Evolutionary conservation across 352 stramenopile species (phyloP).

Genomic region (Achlya hypogyna): DNA sequence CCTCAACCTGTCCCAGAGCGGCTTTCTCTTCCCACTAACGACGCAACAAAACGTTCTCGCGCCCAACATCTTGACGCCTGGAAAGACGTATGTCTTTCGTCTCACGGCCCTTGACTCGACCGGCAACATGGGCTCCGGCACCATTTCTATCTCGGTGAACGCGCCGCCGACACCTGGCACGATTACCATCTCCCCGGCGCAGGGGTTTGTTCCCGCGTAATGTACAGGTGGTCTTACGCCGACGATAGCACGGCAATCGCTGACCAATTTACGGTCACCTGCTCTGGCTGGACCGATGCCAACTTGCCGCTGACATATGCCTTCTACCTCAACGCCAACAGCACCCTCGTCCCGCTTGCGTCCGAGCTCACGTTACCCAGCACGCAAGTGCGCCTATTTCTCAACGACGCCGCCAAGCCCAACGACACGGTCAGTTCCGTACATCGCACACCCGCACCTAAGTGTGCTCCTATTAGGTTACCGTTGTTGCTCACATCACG

Average conservation of each 20-base stretch:
- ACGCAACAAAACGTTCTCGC: slow-evolving; percentile 41
- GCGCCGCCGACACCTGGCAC: slow-evolving; percentile 42
- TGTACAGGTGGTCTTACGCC: neutral
- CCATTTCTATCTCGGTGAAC: slow-evolving; percentile 45
- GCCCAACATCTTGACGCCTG: slow-evolving; percentile 44
- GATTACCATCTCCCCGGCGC: slow-evolving; percentile 32
- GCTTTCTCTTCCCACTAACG: slow-evolving; percentile 47
- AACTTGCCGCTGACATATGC: slow-evolving; percentile 55
- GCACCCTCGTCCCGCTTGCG: slow-evolving; percentile 24
- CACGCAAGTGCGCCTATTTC: slow-evolving; percentile 2
- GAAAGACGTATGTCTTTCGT: slow-evolving; percentile 58
- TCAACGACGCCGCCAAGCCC: neutral
- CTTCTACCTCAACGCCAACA: slow-evolving; percentile 41
- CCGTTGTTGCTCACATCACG: slow-evolving; percentile 1
- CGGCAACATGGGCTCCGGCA: slow-evolving; percentile 42
- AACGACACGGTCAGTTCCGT: slow-evolving; percentile 13
- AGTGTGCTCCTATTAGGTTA: too few relatives aligned
- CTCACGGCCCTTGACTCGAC: slow-evolving; percentile 44
- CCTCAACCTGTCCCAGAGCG: slow-evolving; percentile 27
- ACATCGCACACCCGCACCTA: too few relatives aligned
- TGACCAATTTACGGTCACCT: slow-evolving; percentile 43
- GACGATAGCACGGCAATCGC: slow-evolving; percentile 35
- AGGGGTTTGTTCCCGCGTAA: neutral
- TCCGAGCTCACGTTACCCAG: neutral
- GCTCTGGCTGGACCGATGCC: slow-evolving; percentile 49